Base-by-base conservation (phyloP, 345 rosid species). In the Camelina neglecta region DNA sequence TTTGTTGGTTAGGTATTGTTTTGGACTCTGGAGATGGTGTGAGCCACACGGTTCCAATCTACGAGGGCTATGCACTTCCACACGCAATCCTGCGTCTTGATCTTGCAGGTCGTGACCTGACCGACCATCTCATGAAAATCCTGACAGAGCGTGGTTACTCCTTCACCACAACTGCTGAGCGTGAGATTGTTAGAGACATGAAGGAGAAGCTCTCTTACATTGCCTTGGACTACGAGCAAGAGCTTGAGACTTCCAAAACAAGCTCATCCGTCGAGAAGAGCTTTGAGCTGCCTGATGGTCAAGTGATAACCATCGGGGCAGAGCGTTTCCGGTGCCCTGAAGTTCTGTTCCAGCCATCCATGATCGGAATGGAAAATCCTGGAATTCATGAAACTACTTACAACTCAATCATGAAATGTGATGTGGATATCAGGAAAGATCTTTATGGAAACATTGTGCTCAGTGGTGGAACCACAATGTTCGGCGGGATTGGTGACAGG, bases 261-360 rank as follows among this genome's bases (percentile, higher is more conserved):
- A 84, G 89, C 72, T 88, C 90, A 24, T 67, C 85, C 2, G 77
- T 88, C 3, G 90, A 86, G 77, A 88, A 88, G 71, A 88, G 89
- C 83, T 86, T 85, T 13, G 90, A 88, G 81, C 81, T 88, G 38
- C 93, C 93, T 0, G 90, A 88, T 51, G 90, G 90, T 35, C 92
- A 88, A 73, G 92, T 88, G 49, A 88, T 88, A 72, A 86, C 90
- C 75, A 88, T 86, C 3, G 88, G 88, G 5, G 75, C 86, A 44
- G 89, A 87, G 73, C 86, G 89, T 75, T 87, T 85, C 87, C 71
- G 89, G 10, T 88, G 92, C 78, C 92, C 92, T 15, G 92, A 88
- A 78, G 90, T 86, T 47, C 83, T 88, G 47, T 88, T 84, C 83
- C 90, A 88, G 83, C 90, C 92, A 60, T 86, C 92, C 31, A 80